Conservation (phyloP, 2,329 filamentous ascomycete genomes). For the Plenodomus tracheiphilus region DNA sequence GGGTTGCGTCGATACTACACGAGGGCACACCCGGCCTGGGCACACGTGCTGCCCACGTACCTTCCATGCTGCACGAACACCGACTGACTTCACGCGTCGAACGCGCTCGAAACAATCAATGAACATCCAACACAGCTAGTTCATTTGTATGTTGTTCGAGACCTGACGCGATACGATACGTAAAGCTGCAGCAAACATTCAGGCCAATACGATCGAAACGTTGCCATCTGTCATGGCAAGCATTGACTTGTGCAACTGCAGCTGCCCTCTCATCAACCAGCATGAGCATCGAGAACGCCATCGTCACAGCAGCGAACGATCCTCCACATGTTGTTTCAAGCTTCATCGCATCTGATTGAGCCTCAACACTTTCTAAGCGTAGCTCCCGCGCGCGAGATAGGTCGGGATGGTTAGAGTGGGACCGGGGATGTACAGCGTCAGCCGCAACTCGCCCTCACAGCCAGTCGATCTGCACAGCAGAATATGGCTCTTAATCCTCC, state of each 20-base stretch:
- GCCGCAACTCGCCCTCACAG: conserved; percentile 32
- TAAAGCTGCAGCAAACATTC: neutral
- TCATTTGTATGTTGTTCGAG: conserved; percentile 1
- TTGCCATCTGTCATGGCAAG: conserved; percentile 10
- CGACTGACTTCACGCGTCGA: neutral
- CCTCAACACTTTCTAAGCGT: conserved; percentile 42
- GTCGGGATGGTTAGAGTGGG: conserved; percentile 34
- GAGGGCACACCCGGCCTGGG: too few relatives aligned
- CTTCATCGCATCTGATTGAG: conserved; percentile 36
- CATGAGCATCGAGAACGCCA: conserved; percentile 30
- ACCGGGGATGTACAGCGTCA: conserved; percentile 36
- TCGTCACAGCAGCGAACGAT: conserved; percentile 16
- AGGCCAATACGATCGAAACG: conserved; percentile 7
- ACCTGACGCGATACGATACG: neutral
- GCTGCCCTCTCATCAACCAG: conserved; percentile 25
- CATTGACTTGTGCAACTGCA: conserved; percentile 22
- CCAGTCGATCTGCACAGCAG: conserved; percentile 33
- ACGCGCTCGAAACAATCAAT: neutral
- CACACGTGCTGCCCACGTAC: too few relatives aligned
- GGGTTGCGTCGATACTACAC: too few relatives aligned
- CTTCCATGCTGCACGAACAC: too few relatives aligned
- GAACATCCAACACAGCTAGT: neutral
- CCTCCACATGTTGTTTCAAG: conserved; percentile 14
- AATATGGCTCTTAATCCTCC: conserved; percentile 23
- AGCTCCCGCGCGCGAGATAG: conserved; percentile 45